Conservation (phyloP, 768 basidiomycete species). For the Leccinum variicolor region DNA sequence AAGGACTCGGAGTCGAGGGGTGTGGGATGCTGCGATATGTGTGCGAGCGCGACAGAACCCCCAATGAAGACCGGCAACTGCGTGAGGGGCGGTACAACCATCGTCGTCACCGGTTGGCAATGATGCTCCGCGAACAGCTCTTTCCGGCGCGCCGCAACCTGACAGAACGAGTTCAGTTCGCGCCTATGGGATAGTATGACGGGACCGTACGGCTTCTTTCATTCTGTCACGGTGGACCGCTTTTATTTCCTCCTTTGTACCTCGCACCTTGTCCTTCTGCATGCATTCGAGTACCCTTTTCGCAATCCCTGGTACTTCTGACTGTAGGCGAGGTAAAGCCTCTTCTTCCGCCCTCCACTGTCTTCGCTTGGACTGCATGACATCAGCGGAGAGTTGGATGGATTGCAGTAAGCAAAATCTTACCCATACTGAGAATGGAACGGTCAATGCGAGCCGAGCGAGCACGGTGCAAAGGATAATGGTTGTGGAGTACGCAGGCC, state of each 20-base stretch:
- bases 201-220: slow-evolving; percentile 41
- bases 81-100: slow-evolving; percentile 55
- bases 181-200: background rate
- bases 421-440: slow-evolving; percentile 80
- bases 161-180: slow-evolving; percentile 5
- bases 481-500: slow-evolving; percentile 70
- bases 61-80: slow-evolving; percentile 74
- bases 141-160: slow-evolving; percentile 55
- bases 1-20: slow-evolving; percentile 78
- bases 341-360: slow-evolving; percentile 58
- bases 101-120: slow-evolving; percentile 56
- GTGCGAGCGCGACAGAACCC: slow-evolving; percentile 55
- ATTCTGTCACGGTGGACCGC: slow-evolving; percentile 47
- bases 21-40: slow-evolving; percentile 53
- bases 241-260: slow-evolving; percentile 50
- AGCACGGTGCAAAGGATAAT: slow-evolving; percentile 68
- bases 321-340: slow-evolving; percentile 54
- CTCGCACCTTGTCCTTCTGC: slow-evolving; percentile 52
- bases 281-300: slow-evolving; percentile 42
- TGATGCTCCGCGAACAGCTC: slow-evolving; percentile 57
- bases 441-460: slow-evolving; percentile 54
- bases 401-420: background rate
- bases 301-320: slow-evolving; percentile 40
- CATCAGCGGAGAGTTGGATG: slow-evolving; percentile 12
- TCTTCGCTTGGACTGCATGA: slow-evolving; percentile 54